These are phyloP conservation scores for Candida jianshihensis DNA, from an alignment of 805 yeast genomes.

Conservation along the genomic window DNA sequence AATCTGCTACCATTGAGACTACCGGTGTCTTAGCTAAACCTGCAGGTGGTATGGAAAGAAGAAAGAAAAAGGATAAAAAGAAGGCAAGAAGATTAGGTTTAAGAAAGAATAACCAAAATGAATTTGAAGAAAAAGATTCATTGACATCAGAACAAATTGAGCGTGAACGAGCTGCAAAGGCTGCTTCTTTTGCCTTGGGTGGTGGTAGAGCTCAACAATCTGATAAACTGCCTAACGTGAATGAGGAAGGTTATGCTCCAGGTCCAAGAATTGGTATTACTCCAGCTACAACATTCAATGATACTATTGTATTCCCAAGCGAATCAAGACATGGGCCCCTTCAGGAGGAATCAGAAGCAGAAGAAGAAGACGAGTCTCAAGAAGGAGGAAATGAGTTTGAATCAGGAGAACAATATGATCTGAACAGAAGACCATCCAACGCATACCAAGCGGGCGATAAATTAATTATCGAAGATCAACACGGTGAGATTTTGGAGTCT, in stretches of 20 bases:
- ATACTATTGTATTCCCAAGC: slow-evolving; percentile 5
- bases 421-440: slow-evolving; percentile 24
- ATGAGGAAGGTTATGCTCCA: slow-evolving; percentile 12
- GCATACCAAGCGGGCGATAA: slow-evolving; percentile 66
- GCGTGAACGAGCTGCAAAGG: slow-evolving; percentile 36
- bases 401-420: slow-evolving; percentile 19
- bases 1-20: slow-evolving; percentile 45
- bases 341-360: not conserved
- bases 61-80: slow-evolving; percentile 28
- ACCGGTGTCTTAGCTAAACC: slow-evolving; percentile 62
- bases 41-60: slow-evolving; percentile 66
- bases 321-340: not conserved
- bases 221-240: slow-evolving; percentile 7
- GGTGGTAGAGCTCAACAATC: slow-evolving; percentile 7
- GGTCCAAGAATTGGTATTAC: slow-evolving; percentile 14
- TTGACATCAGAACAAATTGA: slow-evolving; percentile 29
- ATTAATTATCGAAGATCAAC: slow-evolving; percentile 71
- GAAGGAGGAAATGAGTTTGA: slow-evolving; percentile 1
- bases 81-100: slow-evolving; percentile 25
- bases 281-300: slow-evolving; percentile 15
- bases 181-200: slow-evolving; percentile 36
- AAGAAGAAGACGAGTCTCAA: slow-evolving; percentile 2
- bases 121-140: slow-evolving; percentile 23
- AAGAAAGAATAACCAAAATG: slow-evolving; percentile 20
- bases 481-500: slow-evolving; percentile 73